Conservation (phyloP, 805 yeast genomes). For the Saccharomycopsis schoenii region DNA sequence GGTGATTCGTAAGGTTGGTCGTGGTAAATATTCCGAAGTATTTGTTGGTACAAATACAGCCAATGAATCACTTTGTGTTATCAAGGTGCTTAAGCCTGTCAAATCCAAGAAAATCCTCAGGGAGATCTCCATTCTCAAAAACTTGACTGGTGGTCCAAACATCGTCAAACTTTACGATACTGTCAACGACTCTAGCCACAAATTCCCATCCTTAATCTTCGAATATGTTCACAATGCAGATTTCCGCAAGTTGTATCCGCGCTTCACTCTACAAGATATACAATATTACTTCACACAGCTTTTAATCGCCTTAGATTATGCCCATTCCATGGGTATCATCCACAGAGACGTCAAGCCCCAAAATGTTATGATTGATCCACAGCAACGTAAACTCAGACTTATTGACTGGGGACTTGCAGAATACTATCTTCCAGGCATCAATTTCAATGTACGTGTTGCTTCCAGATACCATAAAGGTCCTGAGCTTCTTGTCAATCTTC, state of each 20-base stretch:
- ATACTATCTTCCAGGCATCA: conserved; percentile 81
- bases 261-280: conserved; percentile 63
- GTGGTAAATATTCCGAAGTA: conserved; percentile 94
- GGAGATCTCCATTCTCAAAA: conserved; percentile 80
- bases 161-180: conserved; percentile 69
- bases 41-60: conserved; percentile 72
- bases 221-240: conserved; percentile 79
- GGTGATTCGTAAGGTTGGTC: conserved; percentile 73
- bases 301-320: conserved; percentile 74
- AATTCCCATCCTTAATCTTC: conserved; percentile 80
- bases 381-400: conserved; percentile 55
- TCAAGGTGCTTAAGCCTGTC: conserved; percentile 87
- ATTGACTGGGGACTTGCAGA: conserved; percentile 97
- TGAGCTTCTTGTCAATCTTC: conserved; percentile 75
- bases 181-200: conserved; percentile 68
- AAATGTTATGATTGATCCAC: conserved; percentile 89
- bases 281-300: conserved; percentile 76
- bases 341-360: conserved; percentile 96
- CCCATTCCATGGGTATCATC: conserved; percentile 93
- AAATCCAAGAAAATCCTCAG: conserved; percentile 85
- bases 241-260: conserved; percentile 72
- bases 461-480: conserved; percentile 92
- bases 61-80: conserved; percentile 58
- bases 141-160: conserved; percentile 78
- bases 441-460: conserved; percentile 89